Percentiles rank a stretch among this genome's conserved stretches.
Evolutionary conservation across 805 yeast genomes (phyloP).

Genomic region (Zygosaccharomyces pseudorouxii): DNA sequence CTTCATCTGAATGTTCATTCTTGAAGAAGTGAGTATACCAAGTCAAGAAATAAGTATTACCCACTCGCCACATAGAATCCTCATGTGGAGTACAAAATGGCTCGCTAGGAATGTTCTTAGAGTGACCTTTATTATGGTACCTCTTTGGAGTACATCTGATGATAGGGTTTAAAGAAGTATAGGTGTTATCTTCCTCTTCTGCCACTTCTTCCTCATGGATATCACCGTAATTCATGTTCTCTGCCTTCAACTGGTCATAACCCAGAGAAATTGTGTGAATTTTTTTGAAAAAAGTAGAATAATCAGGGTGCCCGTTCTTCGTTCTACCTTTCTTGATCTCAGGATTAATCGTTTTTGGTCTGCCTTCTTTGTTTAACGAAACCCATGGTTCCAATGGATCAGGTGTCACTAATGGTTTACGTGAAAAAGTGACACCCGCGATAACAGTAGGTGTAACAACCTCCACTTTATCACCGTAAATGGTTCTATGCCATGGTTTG

Average conservation of each 20-base stretch:
- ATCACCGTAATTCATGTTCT: slow-evolving; percentile 63
- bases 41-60: slow-evolving; percentile 64
- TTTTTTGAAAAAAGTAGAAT: slow-evolving; percentile 72
- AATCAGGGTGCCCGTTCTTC: slow-evolving; percentile 62
- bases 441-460: slow-evolving; percentile 66
- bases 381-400: slow-evolving; percentile 78
- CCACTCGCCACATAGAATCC: slow-evolving; percentile 51
- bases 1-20: slow-evolving; percentile 35
- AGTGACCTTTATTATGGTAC: slow-evolving; percentile 60
- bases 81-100: slow-evolving; percentile 88
- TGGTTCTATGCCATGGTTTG: slow-evolving; percentile 70
- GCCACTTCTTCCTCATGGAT: slow-evolving; percentile 50
- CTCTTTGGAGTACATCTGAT: slow-evolving; percentile 81
- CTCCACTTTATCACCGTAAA: slow-evolving; percentile 51
- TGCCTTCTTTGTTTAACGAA: slow-evolving; percentile 67
- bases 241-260: slow-evolving; percentile 65
- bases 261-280: slow-evolving; percentile 52
- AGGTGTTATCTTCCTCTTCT: slow-evolving; percentile 67
- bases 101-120: slow-evolving; percentile 50
- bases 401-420: slow-evolving; percentile 44
- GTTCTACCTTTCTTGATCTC: slow-evolving; percentile 68
- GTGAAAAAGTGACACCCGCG: slow-evolving; percentile 51
- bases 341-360: slow-evolving; percentile 76
- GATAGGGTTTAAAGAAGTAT: slow-evolving; percentile 67
- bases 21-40: slow-evolving; percentile 71